A percentile compares a stretch with the other conserved stretches of the same genome.
Evolutionary conservation across 768 basidiomycete species (phyloP).

Genomic region (Hericium rajendrae): DNA sequence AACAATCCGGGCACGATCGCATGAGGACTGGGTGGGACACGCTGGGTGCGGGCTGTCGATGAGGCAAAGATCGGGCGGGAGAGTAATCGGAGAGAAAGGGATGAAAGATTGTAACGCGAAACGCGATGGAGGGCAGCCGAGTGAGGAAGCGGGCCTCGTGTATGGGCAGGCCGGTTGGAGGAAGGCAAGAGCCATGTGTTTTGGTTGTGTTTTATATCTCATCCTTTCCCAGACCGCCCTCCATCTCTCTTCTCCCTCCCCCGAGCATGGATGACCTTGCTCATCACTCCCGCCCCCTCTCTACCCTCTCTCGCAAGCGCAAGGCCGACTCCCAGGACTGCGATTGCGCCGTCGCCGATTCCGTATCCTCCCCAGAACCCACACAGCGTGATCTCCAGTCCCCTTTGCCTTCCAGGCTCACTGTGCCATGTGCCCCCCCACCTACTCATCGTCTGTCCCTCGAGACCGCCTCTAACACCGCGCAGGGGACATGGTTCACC

Average conservation of each 20-base stretch:
- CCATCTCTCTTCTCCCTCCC: slow-evolving; percentile 22
- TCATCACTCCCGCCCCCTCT: slow-evolving; percentile 36
- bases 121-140: too few relatives aligned
- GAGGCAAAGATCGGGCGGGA: not conserved
- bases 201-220: too few relatives aligned
- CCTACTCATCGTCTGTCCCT: slow-evolving; percentile 7
- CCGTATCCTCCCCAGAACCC: slow-evolving; percentile 8
- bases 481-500: slow-evolving; percentile 4
- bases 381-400: slow-evolving; percentile 1
- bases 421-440: not conserved
- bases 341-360: slow-evolving; percentile 5
- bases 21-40: not conserved
- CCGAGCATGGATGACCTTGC: slow-evolving; percentile 53
- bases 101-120: too few relatives aligned
- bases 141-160: too few relatives aligned
- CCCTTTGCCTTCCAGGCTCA: not conserved
- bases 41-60: not conserved
- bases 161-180: too few relatives aligned
- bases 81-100: too few relatives aligned
- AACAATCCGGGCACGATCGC: not conserved
- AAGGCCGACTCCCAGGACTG: slow-evolving; percentile 48
- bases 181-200: too few relatives aligned
- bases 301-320: slow-evolving; percentile 50
- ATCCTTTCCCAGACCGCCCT: not conserved
- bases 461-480: slow-evolving; percentile 5